Percentiles rank a stretch among this genome's conserved stretches.
Evolutionary conservation across 1,284 basidiomycete species (phyloP).

Genomic region (Moesziomyces antarcticus): DNA sequence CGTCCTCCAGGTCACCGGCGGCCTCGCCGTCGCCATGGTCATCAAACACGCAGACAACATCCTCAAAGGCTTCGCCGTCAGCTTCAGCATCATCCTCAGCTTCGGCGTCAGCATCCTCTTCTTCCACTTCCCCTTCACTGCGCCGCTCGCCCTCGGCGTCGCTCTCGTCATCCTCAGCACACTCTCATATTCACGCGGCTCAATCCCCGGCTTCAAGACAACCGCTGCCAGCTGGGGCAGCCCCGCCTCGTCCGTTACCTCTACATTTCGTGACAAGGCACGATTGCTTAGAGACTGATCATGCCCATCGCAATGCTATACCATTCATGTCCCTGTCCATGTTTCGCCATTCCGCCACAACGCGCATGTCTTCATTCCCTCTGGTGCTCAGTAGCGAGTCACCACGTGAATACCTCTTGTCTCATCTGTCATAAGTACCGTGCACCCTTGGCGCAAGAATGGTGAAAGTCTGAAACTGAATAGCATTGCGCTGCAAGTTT

Average conservation of each 20-base stretch:
- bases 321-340: neutral
- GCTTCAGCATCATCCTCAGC: constrained; percentile 89
- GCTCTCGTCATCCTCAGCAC: constrained; percentile 85
- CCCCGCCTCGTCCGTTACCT: constrained; percentile 14
- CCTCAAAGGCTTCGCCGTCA: constrained; percentile 82
- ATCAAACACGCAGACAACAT: constrained; percentile 72
- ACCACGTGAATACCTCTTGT: fast-evolving
- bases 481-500: neutral
- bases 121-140: constrained; percentile 86
- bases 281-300: constrained; percentile 29
- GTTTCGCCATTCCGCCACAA: too few species aligned
- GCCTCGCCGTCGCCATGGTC: constrained; percentile 82
- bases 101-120: constrained; percentile 88
- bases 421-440: too few species aligned
- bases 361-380: too few species aligned
- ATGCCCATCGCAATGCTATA: neutral
- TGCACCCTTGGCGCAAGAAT: too few species aligned
- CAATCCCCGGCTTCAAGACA: constrained; percentile 13
- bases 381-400: too few species aligned
- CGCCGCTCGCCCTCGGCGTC: constrained; percentile 84
- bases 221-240: constrained; percentile 13
- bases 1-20: constrained; percentile 85
- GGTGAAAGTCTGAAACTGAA: too few species aligned
- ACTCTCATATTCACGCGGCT: constrained; percentile 76
- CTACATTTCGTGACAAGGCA: constrained; percentile 30